Percentiles rank a stretch among this genome's conserved stretches.
phyloP scores from a whole-genome alignment of 495 filamentous ascomycete species.

The Annulohypoxylon nitens region DNA sequence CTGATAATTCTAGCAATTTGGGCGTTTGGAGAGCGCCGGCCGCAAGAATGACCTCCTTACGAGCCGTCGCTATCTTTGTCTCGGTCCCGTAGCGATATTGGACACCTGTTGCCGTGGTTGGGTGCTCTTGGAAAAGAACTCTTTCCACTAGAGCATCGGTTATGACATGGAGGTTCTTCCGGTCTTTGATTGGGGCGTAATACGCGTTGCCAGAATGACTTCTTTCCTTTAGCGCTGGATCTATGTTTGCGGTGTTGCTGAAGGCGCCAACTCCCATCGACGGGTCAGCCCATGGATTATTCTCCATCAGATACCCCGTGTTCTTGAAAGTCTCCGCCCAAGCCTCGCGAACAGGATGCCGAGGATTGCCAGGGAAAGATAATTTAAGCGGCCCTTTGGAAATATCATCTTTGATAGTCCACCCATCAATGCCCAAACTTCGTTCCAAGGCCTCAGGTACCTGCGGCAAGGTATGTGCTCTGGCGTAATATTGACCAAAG shows the following conservation, averaged over 20 bases:
- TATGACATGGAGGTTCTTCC: constrained; percentile 62
- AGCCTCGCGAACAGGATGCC: constrained; percentile 49
- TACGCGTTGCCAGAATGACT: constrained; percentile 57
- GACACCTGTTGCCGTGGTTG: constrained; percentile 51
- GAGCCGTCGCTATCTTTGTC: constrained; percentile 47
- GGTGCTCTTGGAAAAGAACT: constrained; percentile 53
- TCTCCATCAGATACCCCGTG: constrained; percentile 45
- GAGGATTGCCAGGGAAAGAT: constrained; percentile 53
- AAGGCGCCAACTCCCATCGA: constrained; percentile 57
- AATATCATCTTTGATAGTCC: constrained; percentile 12
- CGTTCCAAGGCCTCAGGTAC: constrained; percentile 42
- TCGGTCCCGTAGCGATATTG: constrained; percentile 49
- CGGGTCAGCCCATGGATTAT: constrained; percentile 52
- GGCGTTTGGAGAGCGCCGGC: constrained; percentile 70
- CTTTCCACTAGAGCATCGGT: constrained; percentile 60
- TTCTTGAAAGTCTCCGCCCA: constrained; percentile 55
- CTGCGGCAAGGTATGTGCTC: constrained; percentile 51
- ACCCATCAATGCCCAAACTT: constrained; percentile 40
- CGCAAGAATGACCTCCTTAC: constrained; percentile 68
- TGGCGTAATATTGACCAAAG: constrained; percentile 61
- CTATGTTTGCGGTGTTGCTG: constrained; percentile 56
- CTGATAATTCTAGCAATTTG: constrained; percentile 76
- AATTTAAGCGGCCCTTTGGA: constrained; percentile 57
- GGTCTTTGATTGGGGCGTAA: constrained; percentile 49
- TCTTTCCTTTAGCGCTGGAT: constrained; percentile 55